These are phyloP conservation scores for Pyrus pyrifolia DNA, from an alignment of 306 rosid genomes.

Conservation along the genomic window DNA sequence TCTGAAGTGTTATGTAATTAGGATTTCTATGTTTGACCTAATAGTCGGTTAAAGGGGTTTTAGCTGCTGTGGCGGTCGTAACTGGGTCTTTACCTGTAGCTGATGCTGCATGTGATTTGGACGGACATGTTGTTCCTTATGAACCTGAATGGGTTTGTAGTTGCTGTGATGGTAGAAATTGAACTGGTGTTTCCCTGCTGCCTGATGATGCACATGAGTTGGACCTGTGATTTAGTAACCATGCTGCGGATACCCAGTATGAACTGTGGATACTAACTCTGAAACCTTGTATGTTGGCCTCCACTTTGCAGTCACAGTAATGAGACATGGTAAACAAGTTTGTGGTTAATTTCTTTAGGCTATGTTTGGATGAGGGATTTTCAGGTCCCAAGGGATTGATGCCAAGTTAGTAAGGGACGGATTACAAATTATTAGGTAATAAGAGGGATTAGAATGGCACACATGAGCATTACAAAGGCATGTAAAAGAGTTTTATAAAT, in stretches of 20 bases:
- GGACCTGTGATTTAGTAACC: slow-evolving; percentile 38
- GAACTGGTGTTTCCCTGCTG: neutral
- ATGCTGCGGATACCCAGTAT: slow-evolving; percentile 31
- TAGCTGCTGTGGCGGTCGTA: slow-evolving; percentile 36
- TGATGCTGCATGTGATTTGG: slow-evolving; percentile 20
- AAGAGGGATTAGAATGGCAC: too few relatives aligned
- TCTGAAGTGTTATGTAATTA: slow-evolving; percentile 21
- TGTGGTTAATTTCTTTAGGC: slow-evolving; percentile 23
- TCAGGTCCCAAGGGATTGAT: too few relatives aligned
- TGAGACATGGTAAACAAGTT: slow-evolving; percentile 33
- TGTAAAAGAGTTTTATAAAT: too few relatives aligned
- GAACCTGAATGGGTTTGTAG: neutral
- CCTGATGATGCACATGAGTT: slow-evolving; percentile 26
- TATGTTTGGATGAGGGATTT: neutral
- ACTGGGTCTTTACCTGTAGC: slow-evolving; percentile 36
- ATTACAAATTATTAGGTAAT: too few relatives aligned
- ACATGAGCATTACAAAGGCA: too few relatives aligned
- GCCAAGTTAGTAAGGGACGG: too few relatives aligned
- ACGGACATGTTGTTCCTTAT: neutral
- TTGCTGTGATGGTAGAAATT: neutral
- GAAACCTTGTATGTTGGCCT: slow-evolving; percentile 32
- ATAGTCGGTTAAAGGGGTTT: slow-evolving; percentile 25
- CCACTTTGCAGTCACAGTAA: slow-evolving; percentile 18
- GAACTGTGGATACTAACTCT: slow-evolving; percentile 6
- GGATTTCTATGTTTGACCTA: slow-evolving; percentile 38